phyloP scores from a whole-genome alignment of 441 rosid species.

The Pelargonium myrrhifolium region DNA sequence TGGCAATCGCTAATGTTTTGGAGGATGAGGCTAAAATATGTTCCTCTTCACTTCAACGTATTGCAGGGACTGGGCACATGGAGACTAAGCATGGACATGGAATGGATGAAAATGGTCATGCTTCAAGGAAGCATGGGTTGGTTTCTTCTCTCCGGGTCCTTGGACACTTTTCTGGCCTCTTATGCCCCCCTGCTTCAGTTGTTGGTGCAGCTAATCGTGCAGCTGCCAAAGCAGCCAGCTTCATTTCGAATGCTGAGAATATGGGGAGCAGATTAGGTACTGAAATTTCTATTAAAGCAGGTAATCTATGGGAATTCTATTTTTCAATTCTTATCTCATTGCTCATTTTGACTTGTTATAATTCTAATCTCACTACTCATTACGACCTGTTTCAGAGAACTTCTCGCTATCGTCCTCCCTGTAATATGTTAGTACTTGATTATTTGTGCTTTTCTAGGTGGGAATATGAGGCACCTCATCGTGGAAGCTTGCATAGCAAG shows the following conservation, averaged over 20 bases:
- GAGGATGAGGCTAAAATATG: conserved; percentile 24
- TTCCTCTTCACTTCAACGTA: conserved; percentile 26
- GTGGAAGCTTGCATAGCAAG: conserved; percentile 73
- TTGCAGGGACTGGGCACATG: conserved; percentile 16
- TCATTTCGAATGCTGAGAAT: conserved; percentile 34
- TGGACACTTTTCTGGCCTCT: conserved; percentile 47
- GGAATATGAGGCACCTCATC: conserved; percentile 64
- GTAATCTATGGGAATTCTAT: conserved; percentile 24
- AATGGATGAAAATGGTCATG: conserved; percentile 24
- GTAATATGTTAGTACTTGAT: conserved; percentile 9
- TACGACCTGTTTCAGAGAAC: neutral
- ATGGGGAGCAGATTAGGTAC: conserved; percentile 23
- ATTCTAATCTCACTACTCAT: conserved; percentile 10
- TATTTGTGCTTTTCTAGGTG: conserved; percentile 33
- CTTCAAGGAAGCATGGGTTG: conserved; percentile 35
- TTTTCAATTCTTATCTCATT: conserved; percentile 3
- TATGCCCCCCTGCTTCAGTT: conserved; percentile 46
- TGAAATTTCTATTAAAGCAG: conserved; percentile 30
- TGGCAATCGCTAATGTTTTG: conserved; percentile 46
- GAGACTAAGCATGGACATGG: conserved; percentile 25
- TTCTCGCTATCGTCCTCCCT: conserved; percentile 7
- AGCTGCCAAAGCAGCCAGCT: conserved; percentile 47
- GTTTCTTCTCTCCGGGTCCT: conserved; percentile 50
- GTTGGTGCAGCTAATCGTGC: conserved; percentile 42
- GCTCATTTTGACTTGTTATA: neutral